A percentile compares a stretch with the other conserved stretches of the same genome.
phyloP scores from a whole-genome alignment of 78 protist species.

The Guillardia theta region DNA sequence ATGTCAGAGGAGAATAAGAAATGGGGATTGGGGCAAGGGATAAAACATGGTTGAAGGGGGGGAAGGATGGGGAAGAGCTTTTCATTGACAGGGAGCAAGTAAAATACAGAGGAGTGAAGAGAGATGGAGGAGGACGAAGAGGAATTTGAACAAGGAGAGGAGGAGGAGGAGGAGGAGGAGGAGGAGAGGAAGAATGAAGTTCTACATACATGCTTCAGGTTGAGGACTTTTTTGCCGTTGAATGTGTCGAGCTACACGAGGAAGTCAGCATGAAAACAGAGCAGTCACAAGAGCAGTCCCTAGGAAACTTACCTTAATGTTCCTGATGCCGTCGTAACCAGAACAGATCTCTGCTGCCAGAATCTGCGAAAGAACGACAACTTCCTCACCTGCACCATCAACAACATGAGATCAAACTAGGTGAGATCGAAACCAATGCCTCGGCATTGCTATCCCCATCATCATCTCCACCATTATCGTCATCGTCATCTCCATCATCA shows the following conservation, averaged over 20 bases:
- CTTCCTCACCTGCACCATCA: not conserved
- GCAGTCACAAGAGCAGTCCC: too few relatives aligned
- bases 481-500: not conserved
- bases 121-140: not conserved
- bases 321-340: slow-evolving; percentile 19
- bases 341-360: slow-evolving; percentile 9
- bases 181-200: too few relatives aligned
- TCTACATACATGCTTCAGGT: not conserved
- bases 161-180: too few relatives aligned
- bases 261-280: too few relatives aligned
- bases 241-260: not conserved
- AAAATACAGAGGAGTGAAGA: not conserved
- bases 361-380: not conserved
- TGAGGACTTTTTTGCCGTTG: not conserved
- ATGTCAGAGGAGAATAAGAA: not conserved
- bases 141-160: too few relatives aligned
- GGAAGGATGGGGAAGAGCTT: not conserved
- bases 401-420: not conserved
- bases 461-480: not conserved
- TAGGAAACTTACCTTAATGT: too few relatives aligned
- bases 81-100: not conserved
- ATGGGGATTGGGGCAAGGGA: not conserved
- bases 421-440: not conserved
- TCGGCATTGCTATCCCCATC: not conserved
- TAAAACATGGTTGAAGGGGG: not conserved